Evolutionary conservation across 1,139 yeast species (phyloP), one percentile per base, ranked within the genome.

Genomic region (Blastobotrys persicus): DNA sequence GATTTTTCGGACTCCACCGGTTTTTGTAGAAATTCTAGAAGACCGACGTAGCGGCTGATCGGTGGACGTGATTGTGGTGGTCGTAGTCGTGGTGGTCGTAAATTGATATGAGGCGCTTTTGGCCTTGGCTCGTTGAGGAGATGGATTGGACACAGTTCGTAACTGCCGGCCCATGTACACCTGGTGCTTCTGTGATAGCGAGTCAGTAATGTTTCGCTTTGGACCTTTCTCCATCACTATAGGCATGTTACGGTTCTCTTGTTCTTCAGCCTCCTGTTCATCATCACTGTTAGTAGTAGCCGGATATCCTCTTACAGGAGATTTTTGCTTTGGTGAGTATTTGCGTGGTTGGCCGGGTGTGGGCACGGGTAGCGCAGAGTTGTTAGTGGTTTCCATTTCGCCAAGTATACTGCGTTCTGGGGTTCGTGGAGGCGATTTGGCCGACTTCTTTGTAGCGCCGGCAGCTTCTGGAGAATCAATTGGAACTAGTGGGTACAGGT

Each of bases 311-410:
- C 20, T 19, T 18, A 7, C 23, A 16, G 46, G 39, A 9, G 38
- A 31, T 45, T 20, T 42, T 39, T 31, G 47, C 16, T 23, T 39
- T 11, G 32, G 43, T 4, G 43, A 28, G 43, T 54, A 54, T 51
- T 92, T 92, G 64, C 98, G 79, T 31, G 98, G 98, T 69, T 92
- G 98, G 1, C 98, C 98, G 0, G 98, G 98, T 1, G 96, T 88
- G 45, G 88, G 88, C 56, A 79, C 80, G 2, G 98, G 98, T 20
- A 92, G 89, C 0, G 92, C 94, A 16, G 83, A 78, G 59, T 23
- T 23, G 28, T 5, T 23, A 9, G 5, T 23, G 28, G 9, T 23
- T 40, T 85, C 85, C 50, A 85, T 75, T 14, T 83, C 86, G 1
- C 86, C 84, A 43, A 89, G 79, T 47, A 85, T 81, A 55, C 88